Percentiles rank a stretch among this genome's conserved stretches.
Conservation (phyloP, 2,329 filamentous ascomycete species). For the Cordyceps tenuipes region DNA sequence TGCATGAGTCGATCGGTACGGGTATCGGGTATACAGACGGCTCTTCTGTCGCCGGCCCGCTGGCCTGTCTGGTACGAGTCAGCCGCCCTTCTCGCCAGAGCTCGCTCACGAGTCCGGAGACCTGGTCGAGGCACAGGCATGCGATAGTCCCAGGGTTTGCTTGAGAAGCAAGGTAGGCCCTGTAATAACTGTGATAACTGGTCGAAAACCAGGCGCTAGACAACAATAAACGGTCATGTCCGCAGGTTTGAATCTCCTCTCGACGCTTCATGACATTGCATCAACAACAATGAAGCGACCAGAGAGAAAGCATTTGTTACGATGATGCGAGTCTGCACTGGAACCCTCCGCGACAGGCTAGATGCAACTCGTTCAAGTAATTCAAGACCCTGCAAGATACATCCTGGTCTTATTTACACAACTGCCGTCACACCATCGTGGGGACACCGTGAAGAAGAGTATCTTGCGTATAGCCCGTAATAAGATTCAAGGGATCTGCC, state of each 20-base stretch:
- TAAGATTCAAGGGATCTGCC: not conserved
- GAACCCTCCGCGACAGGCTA: not conserved
- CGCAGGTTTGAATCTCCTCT: too few species aligned
- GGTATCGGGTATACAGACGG: too few species aligned
- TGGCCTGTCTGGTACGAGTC: not conserved
- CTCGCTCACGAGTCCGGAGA: constrained; percentile 21
- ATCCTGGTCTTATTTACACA: not conserved
- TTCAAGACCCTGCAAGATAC: not conserved
- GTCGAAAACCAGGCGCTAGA: too few species aligned
- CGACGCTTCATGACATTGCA: not conserved
- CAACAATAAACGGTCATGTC: too few species aligned
- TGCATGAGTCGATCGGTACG: not conserved
- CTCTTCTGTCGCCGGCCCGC: not conserved
- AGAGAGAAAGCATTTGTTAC: too few species aligned
- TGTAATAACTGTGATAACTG: too few species aligned
- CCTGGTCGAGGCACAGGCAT: constrained; percentile 13
- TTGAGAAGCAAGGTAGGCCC: not conserved
- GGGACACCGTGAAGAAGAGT: not conserved
- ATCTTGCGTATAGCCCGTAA: not conserved
- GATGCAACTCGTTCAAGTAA: too few species aligned
- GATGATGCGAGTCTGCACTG: too few species aligned
- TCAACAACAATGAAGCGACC: not conserved
- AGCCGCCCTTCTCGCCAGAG: constrained; percentile 15
- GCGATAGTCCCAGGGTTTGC: too few species aligned
- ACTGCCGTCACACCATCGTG: not conserved